Base-by-base conservation (phyloP, 768 basidiomycete genomes). In the Hygrocybe punicea region DNA sequence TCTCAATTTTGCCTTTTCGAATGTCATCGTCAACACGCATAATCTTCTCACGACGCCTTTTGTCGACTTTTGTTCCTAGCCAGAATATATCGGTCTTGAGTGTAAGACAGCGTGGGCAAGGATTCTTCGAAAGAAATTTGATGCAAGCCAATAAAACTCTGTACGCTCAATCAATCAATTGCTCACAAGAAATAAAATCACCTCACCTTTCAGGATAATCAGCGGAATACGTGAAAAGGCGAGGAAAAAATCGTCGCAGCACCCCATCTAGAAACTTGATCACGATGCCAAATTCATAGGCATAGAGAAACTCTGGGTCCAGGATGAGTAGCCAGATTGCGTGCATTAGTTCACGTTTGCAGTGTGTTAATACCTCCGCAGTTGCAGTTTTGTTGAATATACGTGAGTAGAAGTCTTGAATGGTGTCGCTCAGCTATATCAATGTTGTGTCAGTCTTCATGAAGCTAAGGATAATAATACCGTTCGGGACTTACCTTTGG, bases 161-260 rank as follows among this genome's bases (percentile, higher is more conserved):
- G 34, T 57, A 16, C n/a, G 33, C 16, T 50, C 34, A 50, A 50
- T 35, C 13, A 50, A n/a, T n/a, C 33, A 50, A n/a, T 50, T 21
- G n/a, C 14, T 29, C 29, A 23, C 21, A 19, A 24, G 11, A 47
- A 47, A 47, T 47, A 29, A 14, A 13, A 50, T 19, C 9, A 50
- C 13, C 62, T 56, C 23, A 70, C 67, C 68, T 69, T 36, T 71
- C 69, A 29, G 68, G 67, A 58, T 71, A 71, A 42, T 71, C 68
- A 7, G 69, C 70, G 3, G 68, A 65, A 40, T 70, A 71, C 0
- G 64, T 67, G 17, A 71, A 29, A 29, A 56, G 13, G 16, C 55
- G 48, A 21, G 48, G 55, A 33, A 50, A 56, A n/a, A 51, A 17
- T 23, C 48, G 47, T 16, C 55, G 25, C 11, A 14, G 19, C 8